Base-by-base conservation (phyloP, 129 eudicot species). In the Silybum marianum region DNA sequence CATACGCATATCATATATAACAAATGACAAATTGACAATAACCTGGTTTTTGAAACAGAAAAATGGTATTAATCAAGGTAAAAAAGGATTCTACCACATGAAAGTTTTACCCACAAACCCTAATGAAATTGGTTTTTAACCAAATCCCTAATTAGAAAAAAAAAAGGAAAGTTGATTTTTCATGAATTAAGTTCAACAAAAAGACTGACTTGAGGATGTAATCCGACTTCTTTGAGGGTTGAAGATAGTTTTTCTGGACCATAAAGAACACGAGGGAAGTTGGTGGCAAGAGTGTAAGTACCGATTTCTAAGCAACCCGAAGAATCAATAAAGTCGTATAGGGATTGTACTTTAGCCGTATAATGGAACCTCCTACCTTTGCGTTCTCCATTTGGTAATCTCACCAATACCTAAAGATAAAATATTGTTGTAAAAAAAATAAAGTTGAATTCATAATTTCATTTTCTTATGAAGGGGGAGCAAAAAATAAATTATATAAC, bases 151-250 rank as follows among this genome's bases (percentile, higher is more conserved):
- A 36, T 66, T 40, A 13, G 24, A 67, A 18, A 18, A 32, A 26
- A 16, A 5, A 51, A 51, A 28, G 30, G 36, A 4, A 32, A 32
- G 19, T 54, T 54, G 63, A 54, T 54, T 73, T 88, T 75, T 88
- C 86, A 88, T 81, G 88, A 87, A 77, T 85, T 85, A 51, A 86
- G 38, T 85, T 91, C 98, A 65, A 91, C 95, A 69, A 91, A 94
- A 67, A 94, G 93, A 81, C 98, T 94, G 72, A 93, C 98, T 71
- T 94, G 98, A 73, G 97, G 93, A 73, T 94, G 98, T 70, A 91
- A 67, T 18, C 95, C 93, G 2, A 93, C 95, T 71, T 91, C 95
- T 77, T 88, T 88, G 74, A 94, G 83, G 30, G 97, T 83, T 72
- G 79, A 62, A 38, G 91, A 77, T 28, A 80, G 79, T 84, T 91